These are phyloP conservation scores for Coniochaeta ligniaria DNA, from an alignment of 2,329 filamentous ascomycete genomes.

Conservation along the genomic window DNA sequence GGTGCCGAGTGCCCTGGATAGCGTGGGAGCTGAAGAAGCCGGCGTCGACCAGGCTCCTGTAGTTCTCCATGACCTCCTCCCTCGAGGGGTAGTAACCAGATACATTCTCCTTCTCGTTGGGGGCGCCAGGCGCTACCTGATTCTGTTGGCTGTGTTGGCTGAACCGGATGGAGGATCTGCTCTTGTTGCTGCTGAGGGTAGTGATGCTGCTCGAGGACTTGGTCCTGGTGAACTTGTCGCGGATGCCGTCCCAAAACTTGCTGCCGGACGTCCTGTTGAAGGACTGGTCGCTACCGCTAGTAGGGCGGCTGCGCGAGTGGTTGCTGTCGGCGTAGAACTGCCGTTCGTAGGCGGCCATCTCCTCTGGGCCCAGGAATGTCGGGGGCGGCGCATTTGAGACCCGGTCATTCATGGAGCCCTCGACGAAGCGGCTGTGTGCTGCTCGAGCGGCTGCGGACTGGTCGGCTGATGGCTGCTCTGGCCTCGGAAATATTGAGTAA, in stretches of 20 bases:
- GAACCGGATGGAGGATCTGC: neutral
- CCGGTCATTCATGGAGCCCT: slow-evolving; percentile 84
- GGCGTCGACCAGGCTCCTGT: slow-evolving; percentile 47
- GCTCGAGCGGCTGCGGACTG: slow-evolving; percentile 12
- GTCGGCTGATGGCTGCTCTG: slow-evolving; percentile 8
- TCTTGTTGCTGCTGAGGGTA: neutral
- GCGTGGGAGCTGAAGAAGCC: slow-evolving; percentile 54
- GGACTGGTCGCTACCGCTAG: slow-evolving; percentile 5
- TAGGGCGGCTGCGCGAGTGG: slow-evolving; percentile 4
- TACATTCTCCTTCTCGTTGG: slow-evolving; percentile 2
- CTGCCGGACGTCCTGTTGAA: slow-evolving; percentile 15
- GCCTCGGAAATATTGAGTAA: slow-evolving; percentile 2
- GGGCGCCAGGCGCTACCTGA: neutral
- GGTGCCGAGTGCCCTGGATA: slow-evolving; percentile 48
- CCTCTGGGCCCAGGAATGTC: slow-evolving; percentile 49
- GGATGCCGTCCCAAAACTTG: slow-evolving; percentile 22
- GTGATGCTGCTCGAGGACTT: slow-evolving; percentile 15
- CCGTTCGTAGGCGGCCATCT: slow-evolving; percentile 16
- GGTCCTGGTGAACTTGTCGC: slow-evolving; percentile 18
- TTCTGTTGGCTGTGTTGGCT: neutral
- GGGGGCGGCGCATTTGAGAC: slow-evolving; percentile 63
- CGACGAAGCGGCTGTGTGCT: slow-evolving; percentile 51
- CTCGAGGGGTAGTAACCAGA: slow-evolving; percentile 17
- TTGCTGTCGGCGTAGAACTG: slow-evolving; percentile 11
- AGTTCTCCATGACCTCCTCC: slow-evolving; percentile 49